A percentile compares a stretch with the other conserved stretches of the same genome.
Conservation (phyloP, 106 monocot genomes). For the Dendrobium officinale region DNA sequence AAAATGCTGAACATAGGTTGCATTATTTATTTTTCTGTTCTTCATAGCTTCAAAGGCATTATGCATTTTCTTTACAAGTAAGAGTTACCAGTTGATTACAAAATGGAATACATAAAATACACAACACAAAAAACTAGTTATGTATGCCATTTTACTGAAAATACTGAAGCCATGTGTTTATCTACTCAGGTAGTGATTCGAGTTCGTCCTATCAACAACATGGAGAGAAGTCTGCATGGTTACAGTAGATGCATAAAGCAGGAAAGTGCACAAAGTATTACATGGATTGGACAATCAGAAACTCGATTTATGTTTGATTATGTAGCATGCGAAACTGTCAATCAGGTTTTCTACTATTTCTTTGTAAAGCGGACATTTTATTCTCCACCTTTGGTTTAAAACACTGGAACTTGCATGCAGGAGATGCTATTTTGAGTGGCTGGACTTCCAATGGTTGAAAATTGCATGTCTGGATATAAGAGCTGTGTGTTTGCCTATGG, state of each 20-base stretch:
- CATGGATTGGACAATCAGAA: slow-evolving; percentile 84
- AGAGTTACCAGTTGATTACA: neutral
- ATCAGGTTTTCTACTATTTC: slow-evolving; percentile 45
- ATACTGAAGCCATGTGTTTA: neutral
- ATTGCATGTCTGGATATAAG: slow-evolving; percentile 97
- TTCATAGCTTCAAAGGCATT: neutral
- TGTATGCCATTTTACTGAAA: neutral
- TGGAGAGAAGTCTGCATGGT: slow-evolving; percentile 49
- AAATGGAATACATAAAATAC: neutral
- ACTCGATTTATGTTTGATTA: slow-evolving; percentile 82
- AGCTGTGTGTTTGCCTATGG: slow-evolving; percentile 98
- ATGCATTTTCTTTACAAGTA: neutral
- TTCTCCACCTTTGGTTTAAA: neutral
- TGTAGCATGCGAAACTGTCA: slow-evolving; percentile 83
- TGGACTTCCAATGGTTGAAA: slow-evolving; percentile 91
- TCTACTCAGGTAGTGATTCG: slow-evolving; percentile 76
- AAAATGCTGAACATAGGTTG: neutral
- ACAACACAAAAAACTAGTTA: neutral
- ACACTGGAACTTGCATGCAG: slow-evolving; percentile 27
- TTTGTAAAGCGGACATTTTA: neutral
- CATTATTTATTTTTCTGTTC: neutral
- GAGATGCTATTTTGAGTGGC: slow-evolving; percentile 80
- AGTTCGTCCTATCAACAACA: slow-evolving; percentile 67
- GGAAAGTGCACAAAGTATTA: slow-evolving; percentile 66
- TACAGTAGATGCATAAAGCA: slow-evolving; percentile 86